These are phyloP conservation scores for Thalassiosira profunda DNA, from an alignment of 108 stramenopile species.

Conservation along the genomic window DNA sequence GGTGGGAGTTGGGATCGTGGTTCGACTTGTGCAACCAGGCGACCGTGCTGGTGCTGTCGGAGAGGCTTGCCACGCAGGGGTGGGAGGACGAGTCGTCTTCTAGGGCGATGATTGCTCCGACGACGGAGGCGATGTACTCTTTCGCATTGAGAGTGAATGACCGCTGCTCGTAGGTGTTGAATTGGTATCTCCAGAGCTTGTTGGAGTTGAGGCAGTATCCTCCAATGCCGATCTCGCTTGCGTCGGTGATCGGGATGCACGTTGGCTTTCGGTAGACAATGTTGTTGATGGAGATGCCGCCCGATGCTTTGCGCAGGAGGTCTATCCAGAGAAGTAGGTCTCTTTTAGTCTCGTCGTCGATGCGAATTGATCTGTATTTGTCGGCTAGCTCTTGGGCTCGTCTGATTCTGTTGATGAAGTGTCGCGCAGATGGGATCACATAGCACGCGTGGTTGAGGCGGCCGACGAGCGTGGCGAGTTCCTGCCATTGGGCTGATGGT, in stretches of 20 bases:
- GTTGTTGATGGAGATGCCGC: conserved; percentile 26
- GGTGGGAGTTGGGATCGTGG: neutral
- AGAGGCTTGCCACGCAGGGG: conserved; percentile 9
- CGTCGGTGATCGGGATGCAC: neutral
- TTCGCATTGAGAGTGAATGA: conserved; percentile 9
- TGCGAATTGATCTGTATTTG: neutral
- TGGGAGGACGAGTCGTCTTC: neutral
- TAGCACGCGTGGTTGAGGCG: conserved; percentile 12
- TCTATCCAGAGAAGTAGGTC: conserved; percentile 17
- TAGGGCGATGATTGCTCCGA: neutral
- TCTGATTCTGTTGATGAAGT: conserved; percentile 19
- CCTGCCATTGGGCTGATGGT: neutral
- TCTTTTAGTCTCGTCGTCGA: neutral
- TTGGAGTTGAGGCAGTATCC: neutral
- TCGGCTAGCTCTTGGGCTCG: neutral
- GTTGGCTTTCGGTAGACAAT: conserved; percentile 14
- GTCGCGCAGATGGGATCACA: conserved; percentile 2
- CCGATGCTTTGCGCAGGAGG: neutral
- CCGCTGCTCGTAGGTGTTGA: conserved; percentile 1
- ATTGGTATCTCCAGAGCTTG: conserved; percentile 8
- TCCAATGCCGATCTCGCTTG: conserved; percentile 8
- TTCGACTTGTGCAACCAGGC: conserved; percentile 21
- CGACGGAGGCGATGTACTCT: conserved; percentile 9
- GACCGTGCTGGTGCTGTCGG: conserved; percentile 5
- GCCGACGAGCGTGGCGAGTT: conserved; percentile 11